These are phyloP conservation scores for Diplodia mutila DNA, from an alignment of 2,329 filamentous ascomycete genomes.

Conservation along the genomic window DNA sequence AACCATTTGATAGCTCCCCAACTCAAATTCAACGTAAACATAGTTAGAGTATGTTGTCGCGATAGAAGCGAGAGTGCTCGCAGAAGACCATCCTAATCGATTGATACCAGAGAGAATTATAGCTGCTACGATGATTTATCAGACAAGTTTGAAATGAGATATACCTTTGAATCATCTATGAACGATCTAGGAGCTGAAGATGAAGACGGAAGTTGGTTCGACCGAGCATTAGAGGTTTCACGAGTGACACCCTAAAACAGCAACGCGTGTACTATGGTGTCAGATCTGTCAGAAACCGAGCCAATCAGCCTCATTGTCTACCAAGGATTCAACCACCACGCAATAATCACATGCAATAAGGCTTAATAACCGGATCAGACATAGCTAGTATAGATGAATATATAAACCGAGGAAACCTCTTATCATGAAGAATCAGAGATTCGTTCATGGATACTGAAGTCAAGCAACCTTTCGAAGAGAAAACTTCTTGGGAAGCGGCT, in stretches of 20 bases:
- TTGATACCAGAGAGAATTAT: background rate
- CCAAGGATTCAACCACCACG: no score
- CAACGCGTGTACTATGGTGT: background rate
- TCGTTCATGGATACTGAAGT: background rate
- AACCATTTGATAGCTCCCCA: no score
- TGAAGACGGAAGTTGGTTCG: background rate
- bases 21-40: no score
- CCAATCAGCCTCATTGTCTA: background rate
- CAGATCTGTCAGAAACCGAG: background rate
- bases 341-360: no score
- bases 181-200: background rate
- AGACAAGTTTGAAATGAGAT: background rate
- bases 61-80: constrained; percentile 20
- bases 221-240: background rate
- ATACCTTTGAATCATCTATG: background rate
- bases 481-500: background rate
- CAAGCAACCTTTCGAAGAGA: background rate
- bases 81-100: background rate
- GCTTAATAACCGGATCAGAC: no score
- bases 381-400: no score
- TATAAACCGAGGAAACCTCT: no score
- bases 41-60: constrained; percentile 27
- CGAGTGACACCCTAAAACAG: background rate
- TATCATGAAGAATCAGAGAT: no score
- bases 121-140: background rate